phyloP scores from a whole-genome alignment of 1,139 yeast genomes.

The Tardiomyces blankii region DNA sequence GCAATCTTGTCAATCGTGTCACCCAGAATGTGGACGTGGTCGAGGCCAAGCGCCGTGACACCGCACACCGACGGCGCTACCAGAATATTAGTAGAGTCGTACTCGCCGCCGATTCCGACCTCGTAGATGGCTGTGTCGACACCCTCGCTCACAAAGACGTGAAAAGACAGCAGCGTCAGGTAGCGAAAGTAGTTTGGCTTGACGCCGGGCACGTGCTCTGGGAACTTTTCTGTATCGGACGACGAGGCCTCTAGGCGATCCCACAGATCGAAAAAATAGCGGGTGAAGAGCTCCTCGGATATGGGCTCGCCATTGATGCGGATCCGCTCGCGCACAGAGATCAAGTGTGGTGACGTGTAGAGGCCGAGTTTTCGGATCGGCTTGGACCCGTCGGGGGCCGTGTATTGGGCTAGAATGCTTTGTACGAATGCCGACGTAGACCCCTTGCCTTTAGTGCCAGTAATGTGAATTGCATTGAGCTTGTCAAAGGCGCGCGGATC shows the following conservation, averaged over 20 bases:
- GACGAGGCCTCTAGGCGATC: conserved; percentile 55
- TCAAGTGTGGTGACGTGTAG: conserved; percentile 92
- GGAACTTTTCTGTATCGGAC: conserved; percentile 49
- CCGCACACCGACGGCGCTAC: conserved; percentile 78
- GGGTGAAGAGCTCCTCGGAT: conserved; percentile 65
- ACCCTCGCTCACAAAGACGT: conserved; percentile 76
- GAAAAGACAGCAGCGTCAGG: conserved; percentile 81
- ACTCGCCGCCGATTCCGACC: conserved; percentile 97
- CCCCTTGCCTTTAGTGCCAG: conserved; percentile 98
- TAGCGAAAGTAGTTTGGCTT: conserved; percentile 94
- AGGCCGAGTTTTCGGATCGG: conserved; percentile 58
- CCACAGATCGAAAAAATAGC: conserved; percentile 91
- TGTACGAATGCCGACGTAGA: conserved; percentile 94
- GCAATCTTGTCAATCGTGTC: conserved; percentile 81
- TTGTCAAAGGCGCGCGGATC: conserved; percentile 46
- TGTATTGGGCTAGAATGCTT: conserved; percentile 62
- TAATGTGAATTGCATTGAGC: conserved; percentile 76
- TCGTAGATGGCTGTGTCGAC: conserved; percentile 91
- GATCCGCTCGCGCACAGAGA: conserved; percentile 85
- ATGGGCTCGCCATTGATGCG: conserved; percentile 82
- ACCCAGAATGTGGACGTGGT: conserved; percentile 85
- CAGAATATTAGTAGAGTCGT: conserved; percentile 86
- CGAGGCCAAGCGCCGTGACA: conserved; percentile 79
- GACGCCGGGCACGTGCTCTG: conserved; percentile 57
- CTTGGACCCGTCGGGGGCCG: conserved; percentile 11